These are phyloP conservation scores for Oropetium thomaeum DNA, from an alignment of 176 grass and related monocot genomes.

Conservation along the genomic window DNA sequence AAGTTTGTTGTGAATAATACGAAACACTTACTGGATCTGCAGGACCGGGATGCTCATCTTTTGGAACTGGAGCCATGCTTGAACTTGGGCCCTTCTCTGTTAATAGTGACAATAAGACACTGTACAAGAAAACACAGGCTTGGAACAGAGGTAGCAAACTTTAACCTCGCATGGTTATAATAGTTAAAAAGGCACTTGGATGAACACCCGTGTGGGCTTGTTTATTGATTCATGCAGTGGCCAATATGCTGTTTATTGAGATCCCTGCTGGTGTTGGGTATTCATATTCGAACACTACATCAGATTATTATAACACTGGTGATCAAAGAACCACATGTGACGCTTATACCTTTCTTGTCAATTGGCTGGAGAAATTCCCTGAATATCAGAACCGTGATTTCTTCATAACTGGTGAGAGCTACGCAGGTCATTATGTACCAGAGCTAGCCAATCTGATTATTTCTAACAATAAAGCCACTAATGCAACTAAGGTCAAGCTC, in stretches of 20 bases:
- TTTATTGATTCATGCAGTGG: constrained; percentile 44
- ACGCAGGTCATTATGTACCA: constrained; percentile 66
- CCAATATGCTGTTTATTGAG: constrained; percentile 72
- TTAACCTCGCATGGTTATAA: background rate
- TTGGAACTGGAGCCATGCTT: constrained; percentile 64
- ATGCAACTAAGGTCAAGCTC: constrained; percentile 34
- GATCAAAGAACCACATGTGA: constrained; percentile 52
- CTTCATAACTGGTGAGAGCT: constrained; percentile 73
- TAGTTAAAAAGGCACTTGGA: constrained; percentile 10
- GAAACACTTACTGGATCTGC: constrained; percentile 13
- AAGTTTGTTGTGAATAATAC: constrained; percentile 7
- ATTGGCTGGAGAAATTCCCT: constrained; percentile 64
- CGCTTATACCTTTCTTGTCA: constrained; percentile 59
- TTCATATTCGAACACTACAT: constrained; percentile 69
- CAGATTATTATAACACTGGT: constrained; percentile 52
- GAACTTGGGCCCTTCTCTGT: constrained; percentile 78
- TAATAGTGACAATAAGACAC: constrained; percentile 54
- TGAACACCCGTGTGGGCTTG: constrained; percentile 11
- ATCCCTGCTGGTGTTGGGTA: constrained; percentile 69
- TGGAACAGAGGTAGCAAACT: constrained; percentile 56
- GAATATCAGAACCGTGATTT: constrained; percentile 50
- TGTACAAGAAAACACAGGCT: constrained; percentile 50
- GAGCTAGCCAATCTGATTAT: constrained; percentile 64
- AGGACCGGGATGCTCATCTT: constrained; percentile 75
- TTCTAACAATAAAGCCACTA: constrained; percentile 36